These are phyloP conservation scores for Flaveria bidentis DNA, from an alignment of 129 eudicot genomes.

Conservation along the genomic window DNA sequence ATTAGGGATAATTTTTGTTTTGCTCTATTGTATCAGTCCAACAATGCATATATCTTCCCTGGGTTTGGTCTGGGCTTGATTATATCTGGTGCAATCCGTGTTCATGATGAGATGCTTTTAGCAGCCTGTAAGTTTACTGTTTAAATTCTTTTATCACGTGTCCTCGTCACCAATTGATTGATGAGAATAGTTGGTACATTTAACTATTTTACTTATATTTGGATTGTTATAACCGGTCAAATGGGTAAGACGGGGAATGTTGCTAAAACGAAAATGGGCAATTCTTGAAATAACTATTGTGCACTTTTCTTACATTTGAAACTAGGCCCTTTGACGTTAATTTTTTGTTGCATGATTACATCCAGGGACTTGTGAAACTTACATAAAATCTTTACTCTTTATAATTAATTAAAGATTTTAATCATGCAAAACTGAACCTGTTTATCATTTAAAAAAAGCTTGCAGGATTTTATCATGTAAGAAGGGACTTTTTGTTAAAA, in stretches of 20 bases:
- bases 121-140: slow-evolving; percentile 79
- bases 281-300: neutral
- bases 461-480: neutral
- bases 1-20: slow-evolving; percentile 21
- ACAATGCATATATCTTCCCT: slow-evolving; percentile 97
- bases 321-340: neutral
- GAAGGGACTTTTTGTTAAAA: neutral
- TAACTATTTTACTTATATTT: neutral
- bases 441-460: neutral
- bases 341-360: neutral
- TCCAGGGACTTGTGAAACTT: neutral
- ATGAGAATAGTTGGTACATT: neutral
- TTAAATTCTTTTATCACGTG: neutral
- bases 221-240: neutral
- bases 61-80: slow-evolving; percentile 95
- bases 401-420: neutral
- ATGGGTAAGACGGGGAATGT: neutral
- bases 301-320: neutral
- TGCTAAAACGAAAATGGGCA: neutral
- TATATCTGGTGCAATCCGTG: slow-evolving; percentile 96
- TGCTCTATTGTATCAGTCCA: slow-evolving; percentile 52
- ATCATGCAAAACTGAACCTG: neutral
- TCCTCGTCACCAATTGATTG: neutral
- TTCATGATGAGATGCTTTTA: slow-evolving; percentile 95
- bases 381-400: neutral